phyloP scores from a whole-genome alignment of 495 filamentous ascomycete species.

The Penicillium taxi region DNA sequence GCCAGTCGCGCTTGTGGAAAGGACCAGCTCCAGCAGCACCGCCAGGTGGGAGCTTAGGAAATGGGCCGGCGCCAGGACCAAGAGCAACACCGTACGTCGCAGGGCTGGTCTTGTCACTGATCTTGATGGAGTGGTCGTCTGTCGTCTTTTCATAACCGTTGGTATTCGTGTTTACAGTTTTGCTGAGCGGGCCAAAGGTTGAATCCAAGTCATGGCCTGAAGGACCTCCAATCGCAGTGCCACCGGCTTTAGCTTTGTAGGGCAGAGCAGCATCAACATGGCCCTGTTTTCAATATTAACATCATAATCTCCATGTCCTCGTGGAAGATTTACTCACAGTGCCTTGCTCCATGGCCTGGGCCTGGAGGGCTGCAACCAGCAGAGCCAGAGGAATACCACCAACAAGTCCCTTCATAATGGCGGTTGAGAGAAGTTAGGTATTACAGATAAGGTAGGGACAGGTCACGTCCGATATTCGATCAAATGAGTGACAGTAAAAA shows the following conservation, averaged over 20 bases:
- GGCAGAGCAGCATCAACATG: no score
- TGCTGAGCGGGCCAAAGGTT: not conserved
- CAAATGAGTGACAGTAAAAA: conserved; percentile 24
- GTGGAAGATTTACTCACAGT: conserved; percentile 4
- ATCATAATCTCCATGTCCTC: not conserved
- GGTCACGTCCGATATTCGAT: conserved; percentile 3
- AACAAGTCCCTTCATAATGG: conserved; percentile 35
- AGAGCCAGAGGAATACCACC: conserved; percentile 34
- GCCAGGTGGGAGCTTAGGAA: not conserved
- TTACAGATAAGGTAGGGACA: conserved; percentile 7
- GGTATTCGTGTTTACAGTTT: not conserved
- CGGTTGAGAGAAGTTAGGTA: conserved; percentile 8
- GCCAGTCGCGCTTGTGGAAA: conserved; percentile 4
- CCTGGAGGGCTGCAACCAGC: conserved; percentile 30
- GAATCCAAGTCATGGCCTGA: conserved; percentile 4
- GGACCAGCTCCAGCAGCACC: conserved; percentile 3
- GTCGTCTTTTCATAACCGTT: conserved; percentile 1
- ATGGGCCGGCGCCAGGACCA: conserved; percentile 6
- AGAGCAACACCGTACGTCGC: not conserved
- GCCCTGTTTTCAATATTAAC: no score
- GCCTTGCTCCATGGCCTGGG: conserved; percentile 20
- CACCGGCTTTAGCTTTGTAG: no score
- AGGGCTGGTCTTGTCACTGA: conserved; percentile 3
- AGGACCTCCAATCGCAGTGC: conserved; percentile 7
- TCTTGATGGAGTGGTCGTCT: conserved; percentile 6